These are phyloP conservation scores for Helotiales sp. DNA, from an alignment of 2,329 filamentous ascomycete species.

Conservation along the genomic window DNA sequence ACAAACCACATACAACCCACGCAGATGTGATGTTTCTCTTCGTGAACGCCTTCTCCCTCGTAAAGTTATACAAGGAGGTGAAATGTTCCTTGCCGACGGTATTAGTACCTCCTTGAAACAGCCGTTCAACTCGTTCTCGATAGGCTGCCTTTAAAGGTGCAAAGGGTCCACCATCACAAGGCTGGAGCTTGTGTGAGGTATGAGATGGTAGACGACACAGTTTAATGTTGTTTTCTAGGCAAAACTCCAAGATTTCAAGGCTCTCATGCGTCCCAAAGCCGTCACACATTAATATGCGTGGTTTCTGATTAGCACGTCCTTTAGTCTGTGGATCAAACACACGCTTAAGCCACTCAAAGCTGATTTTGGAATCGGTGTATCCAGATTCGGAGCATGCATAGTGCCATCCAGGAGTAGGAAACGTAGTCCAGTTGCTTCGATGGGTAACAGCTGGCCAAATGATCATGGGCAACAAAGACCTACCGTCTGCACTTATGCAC, in stretches of 20 bases:
- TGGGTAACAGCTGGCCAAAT: conserved; percentile 40
- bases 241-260: too few relatives aligned
- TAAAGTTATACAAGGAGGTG: too few relatives aligned
- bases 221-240: too few relatives aligned
- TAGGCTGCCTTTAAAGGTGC: too few relatives aligned
- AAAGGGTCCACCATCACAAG: too few relatives aligned
- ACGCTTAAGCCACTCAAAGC: conserved; percentile 43
- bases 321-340: conserved; percentile 45
- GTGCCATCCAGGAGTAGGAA: conserved; percentile 40
- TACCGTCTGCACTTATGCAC: conserved; percentile 35
- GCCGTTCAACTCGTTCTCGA: too few relatives aligned
- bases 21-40: conserved; percentile 41
- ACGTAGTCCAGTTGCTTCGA: too few relatives aligned
- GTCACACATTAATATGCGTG: conserved; percentile 44
- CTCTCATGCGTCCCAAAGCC: too few relatives aligned
- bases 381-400: conserved; percentile 36
- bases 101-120: too few relatives aligned
- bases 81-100: too few relatives aligned
- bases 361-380: conserved; percentile 43
- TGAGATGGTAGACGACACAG: too few relatives aligned
- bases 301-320: conserved; percentile 40
- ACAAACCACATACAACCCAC: conserved; percentile 31
- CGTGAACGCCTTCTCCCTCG: conserved; percentile 27
- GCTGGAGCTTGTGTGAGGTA: too few relatives aligned
- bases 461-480: conserved; percentile 35